Conservation (phyloP, 129 eudicot genomes). For the Pseudognaphalium luteoalbum region DNA sequence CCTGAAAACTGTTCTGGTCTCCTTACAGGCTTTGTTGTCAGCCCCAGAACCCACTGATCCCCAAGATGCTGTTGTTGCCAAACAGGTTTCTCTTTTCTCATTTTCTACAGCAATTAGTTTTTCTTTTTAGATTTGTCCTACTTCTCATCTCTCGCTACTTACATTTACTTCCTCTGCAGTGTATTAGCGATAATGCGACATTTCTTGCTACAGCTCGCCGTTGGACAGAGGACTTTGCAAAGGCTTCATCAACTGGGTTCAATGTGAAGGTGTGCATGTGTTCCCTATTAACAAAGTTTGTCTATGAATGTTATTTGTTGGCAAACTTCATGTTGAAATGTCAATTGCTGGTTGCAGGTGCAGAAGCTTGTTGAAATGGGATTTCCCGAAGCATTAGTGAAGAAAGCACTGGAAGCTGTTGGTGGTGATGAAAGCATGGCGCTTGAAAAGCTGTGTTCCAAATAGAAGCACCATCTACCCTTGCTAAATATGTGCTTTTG, state of each 20-base stretch:
- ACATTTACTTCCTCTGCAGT: slow-evolving; percentile 37
- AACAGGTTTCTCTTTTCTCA: slow-evolving; percentile 33
- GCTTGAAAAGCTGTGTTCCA: slow-evolving; percentile 24
- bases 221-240: slow-evolving; percentile 44
- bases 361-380: slow-evolving; percentile 46
- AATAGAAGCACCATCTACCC: slow-evolving; percentile 2
- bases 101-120: not conserved
- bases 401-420: slow-evolving; percentile 31
- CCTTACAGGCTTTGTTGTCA: slow-evolving; percentile 37
- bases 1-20: slow-evolving; percentile 37
- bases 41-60: slow-evolving; percentile 40
- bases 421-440: slow-evolving; percentile 41
- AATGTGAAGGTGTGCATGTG: slow-evolving; percentile 28
- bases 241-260: slow-evolving; percentile 27
- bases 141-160: slow-evolving; percentile 20
- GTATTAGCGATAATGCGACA: slow-evolving; percentile 24
- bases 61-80: slow-evolving; percentile 44
- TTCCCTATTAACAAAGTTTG: not conserved
- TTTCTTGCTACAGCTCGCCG: slow-evolving; percentile 31
- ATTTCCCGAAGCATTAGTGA: slow-evolving; percentile 34
- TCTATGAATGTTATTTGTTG: not conserved
- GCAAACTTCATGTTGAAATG: not conserved
- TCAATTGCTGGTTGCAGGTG: slow-evolving; percentile 43
- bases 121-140: not conserved
- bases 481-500: not conserved